These are phyloP conservation scores for Lavandula angustifolia DNA, from an alignment of 257 asterid genomes.

Conservation along the genomic window DNA sequence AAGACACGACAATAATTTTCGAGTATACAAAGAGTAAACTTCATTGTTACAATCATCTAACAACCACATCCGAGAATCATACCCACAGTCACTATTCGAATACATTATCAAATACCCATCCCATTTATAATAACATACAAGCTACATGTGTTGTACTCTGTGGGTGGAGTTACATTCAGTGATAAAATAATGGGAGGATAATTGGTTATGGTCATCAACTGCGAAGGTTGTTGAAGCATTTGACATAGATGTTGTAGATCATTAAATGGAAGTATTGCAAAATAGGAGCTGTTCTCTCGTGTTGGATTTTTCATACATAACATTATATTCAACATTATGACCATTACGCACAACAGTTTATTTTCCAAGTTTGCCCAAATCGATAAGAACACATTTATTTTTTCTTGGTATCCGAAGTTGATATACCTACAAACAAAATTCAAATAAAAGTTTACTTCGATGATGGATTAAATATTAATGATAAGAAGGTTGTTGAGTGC, in stretches of 20 bases:
- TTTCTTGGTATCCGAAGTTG: conserved; percentile 42
- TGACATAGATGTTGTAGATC: conserved; percentile 32
- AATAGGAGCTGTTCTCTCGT: conserved; percentile 16
- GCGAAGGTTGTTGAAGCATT: conserved; percentile 28
- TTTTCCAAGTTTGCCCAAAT: conserved; percentile 33
- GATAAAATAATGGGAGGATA: background rate
- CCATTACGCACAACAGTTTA: conserved; percentile 26
- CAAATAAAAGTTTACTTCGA: background rate
- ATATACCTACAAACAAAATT: conserved; percentile 22
- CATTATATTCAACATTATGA: conserved; percentile 23
- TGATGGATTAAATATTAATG: too few species aligned
- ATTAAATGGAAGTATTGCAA: conserved; percentile 33
- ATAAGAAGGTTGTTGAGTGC: too few species aligned
- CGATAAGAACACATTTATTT: conserved; percentile 42
- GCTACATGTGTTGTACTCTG: too few species aligned
- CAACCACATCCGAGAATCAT: too few species aligned
- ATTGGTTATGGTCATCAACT: conserved; percentile 2
- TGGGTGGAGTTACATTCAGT: too few species aligned
- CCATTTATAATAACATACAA: too few species aligned
- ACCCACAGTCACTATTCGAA: too few species aligned
- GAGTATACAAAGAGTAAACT: too few species aligned
- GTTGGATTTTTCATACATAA: background rate
- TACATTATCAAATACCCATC: too few species aligned
- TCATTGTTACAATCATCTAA: too few species aligned
- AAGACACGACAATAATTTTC: too few species aligned